Evolutionary conservation across 2,329 filamentous ascomycete genomes (phyloP).

Genomic region (Pyricularia pennisetigena): DNA sequence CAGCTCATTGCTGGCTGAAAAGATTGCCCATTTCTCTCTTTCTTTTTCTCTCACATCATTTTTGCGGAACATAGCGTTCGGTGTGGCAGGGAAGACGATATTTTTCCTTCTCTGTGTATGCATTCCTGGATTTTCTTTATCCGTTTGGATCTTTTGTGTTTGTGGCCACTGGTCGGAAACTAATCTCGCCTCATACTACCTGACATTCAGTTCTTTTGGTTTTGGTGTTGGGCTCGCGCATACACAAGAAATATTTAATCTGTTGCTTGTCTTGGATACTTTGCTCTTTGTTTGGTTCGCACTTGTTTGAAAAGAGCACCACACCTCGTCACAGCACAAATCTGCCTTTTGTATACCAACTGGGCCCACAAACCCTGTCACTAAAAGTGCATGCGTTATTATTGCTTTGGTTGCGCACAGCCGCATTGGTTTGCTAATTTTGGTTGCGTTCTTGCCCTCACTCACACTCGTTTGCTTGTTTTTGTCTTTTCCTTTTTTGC

Average conservation of each 20-base stretch:
- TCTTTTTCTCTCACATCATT: not conserved
- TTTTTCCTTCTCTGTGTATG: not conserved
- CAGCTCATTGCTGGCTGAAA: not conserved
- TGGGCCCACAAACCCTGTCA: not conserved
- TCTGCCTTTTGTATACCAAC: not conserved
- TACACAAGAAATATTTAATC: not conserved
- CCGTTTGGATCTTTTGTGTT: not conserved
- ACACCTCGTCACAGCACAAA: not conserved
- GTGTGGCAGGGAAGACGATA: not conserved
- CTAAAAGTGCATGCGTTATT: not conserved
- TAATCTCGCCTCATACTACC: not conserved
- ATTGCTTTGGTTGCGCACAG: not conserved
- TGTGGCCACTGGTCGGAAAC: not conserved
- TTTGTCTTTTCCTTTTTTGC: slow-evolving; percentile 8
- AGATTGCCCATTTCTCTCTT: not conserved
- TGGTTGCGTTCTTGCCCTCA: too few relatives aligned
- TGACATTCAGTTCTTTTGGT: not conserved
- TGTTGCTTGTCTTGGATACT: slow-evolving; percentile 7
- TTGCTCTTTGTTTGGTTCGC: not conserved
- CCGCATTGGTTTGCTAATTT: slow-evolving; percentile 8
- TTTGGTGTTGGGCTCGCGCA: not conserved
- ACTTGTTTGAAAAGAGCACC: not conserved
- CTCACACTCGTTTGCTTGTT: not conserved
- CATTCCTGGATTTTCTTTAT: not conserved
- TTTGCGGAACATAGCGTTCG: not conserved